Base-by-base conservation (phyloP, 768 basidiomycete species). In the Amanita thiersii region DNA sequence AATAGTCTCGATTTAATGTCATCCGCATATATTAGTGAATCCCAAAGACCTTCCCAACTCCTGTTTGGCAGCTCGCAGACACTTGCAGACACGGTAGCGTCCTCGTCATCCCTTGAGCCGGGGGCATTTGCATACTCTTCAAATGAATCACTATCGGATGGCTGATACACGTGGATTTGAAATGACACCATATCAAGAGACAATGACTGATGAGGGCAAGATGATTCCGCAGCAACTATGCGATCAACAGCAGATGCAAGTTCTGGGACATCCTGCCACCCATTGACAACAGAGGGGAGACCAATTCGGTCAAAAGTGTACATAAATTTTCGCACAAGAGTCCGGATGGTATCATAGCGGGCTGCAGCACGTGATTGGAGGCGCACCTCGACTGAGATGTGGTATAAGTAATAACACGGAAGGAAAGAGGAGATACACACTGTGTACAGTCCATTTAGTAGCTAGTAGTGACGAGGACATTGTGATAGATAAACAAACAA, bases 41-140 rank as follows among this genome's bases (percentile, higher is more conserved):
- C 85, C 96, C 96, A 98, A 11, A 98, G 64, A 1, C 94, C 92
- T 46, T 98, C 94, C 71, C 87, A 82, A 29, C 69, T 73, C 47
- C 69, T 59, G 47, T 82, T 85, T 1, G 96, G 96, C 34, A 99
- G 71, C 41, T 93, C 86, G 56, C 86, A 86, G 14, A 97, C 82
- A 44, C 76, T 86, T 1, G 93, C 96, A 8, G 94, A 89, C 66
- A 84, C 84, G 0, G 89, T 79, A 39, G 81, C 78, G 46, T 83
- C 79, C 32, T 81, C 86, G 15, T 85, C 85, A 20, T 72, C 71
- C 37, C 66, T 61, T 1, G 54, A 65, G 41, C 53, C 73, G 46
- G n/a, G 68, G 56, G 55, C 66, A 31, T 76, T 77, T 1, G 78
- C 70, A 49, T 88, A 86, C 47, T 94, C 89, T 53, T 85, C 80